Conservation (phyloP, 768 basidiomycete genomes). For the Hypsizygus marmoreus region DNA sequence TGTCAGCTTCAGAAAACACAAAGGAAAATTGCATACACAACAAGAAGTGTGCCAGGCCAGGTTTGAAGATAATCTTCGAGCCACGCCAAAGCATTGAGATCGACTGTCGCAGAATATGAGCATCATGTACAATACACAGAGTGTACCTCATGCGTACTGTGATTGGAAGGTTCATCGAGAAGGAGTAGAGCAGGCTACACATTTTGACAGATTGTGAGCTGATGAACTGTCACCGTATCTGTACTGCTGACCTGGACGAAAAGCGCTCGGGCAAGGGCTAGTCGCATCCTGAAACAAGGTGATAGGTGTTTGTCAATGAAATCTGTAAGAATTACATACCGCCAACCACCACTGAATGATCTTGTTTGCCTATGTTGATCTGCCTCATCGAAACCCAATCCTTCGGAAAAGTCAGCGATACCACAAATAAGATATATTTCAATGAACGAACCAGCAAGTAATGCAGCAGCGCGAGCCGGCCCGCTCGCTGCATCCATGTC, state of each 20-base stretch:
- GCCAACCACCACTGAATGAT: slow-evolving; percentile 96
- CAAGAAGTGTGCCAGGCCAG: slow-evolving; percentile 89
- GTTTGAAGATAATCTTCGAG: slow-evolving; percentile 96
- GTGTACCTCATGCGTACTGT: slow-evolving; percentile 55
- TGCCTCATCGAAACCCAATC: slow-evolving; percentile 87
- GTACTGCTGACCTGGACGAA: slow-evolving; percentile 90
- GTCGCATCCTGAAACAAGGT: slow-evolving; percentile 71
- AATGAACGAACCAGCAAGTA: slow-evolving; percentile 70
- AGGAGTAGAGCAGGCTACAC: slow-evolving; percentile 70
- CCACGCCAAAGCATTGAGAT: slow-evolving; percentile 97
- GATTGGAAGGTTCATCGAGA: slow-evolving; percentile 95
- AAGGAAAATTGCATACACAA: slow-evolving; percentile 64
- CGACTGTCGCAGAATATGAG: slow-evolving; percentile 47
- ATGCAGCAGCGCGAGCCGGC: slow-evolving; percentile 87
- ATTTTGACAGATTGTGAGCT: background rate
- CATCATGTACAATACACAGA: background rate
- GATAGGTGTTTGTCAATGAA: slow-evolving; percentile 1
- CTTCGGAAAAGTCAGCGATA: slow-evolving; percentile 36
- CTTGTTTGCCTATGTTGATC: slow-evolving; percentile 85
- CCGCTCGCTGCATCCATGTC: slow-evolving; percentile 99
- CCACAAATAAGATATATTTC: background rate
- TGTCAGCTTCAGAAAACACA: background rate
- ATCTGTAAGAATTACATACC: slow-evolving; percentile 43
- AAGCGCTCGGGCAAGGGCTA: slow-evolving; percentile 91
- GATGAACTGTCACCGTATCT: no score